Evolutionary conservation across 2,329 filamentous ascomycete species (phyloP).

Genomic region (Exophiala lecanii-corni): DNA sequence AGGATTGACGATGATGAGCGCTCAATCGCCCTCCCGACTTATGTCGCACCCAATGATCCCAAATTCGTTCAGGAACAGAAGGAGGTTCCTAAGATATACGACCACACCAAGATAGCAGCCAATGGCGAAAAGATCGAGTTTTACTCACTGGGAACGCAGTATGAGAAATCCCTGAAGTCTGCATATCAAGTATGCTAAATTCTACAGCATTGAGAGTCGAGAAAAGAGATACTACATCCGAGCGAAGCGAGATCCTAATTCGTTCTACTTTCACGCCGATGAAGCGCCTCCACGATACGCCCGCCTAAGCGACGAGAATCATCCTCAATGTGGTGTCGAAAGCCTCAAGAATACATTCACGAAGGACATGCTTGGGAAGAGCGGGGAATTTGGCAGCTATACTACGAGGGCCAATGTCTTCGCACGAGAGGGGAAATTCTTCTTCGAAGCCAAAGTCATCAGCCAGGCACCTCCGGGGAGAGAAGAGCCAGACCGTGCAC

Average conservation of each 20-base stretch:
- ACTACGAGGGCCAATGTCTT: slow-evolving; percentile 84
- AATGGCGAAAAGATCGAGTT: slow-evolving; percentile 27
- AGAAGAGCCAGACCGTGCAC: slow-evolving; percentile 26
- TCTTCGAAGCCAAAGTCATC: slow-evolving; percentile 89
- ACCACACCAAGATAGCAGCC: slow-evolving; percentile 22
- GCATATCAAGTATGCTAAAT: neutral
- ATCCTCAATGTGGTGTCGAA: slow-evolving; percentile 50
- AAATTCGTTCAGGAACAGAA: slow-evolving; percentile 26
- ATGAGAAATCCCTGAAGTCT: slow-evolving; percentile 1
- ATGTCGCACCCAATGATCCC: slow-evolving; percentile 25
- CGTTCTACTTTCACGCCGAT: slow-evolving; percentile 43
- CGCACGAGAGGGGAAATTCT: slow-evolving; percentile 82
- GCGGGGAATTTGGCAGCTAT: slow-evolving; percentile 75
- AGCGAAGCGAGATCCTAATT: slow-evolving; percentile 25
- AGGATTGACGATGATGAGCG: slow-evolving; percentile 22
- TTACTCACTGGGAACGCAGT: slow-evolving; percentile 26
- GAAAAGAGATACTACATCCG: slow-evolving; percentile 27
- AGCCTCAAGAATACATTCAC: slow-evolving; percentile 74
- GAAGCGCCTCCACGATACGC: slow-evolving; percentile 79
- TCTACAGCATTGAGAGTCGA: slow-evolving; percentile 25
- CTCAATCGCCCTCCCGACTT: slow-evolving; percentile 22
- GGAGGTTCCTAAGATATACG: slow-evolving; percentile 25
- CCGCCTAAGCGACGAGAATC: slow-evolving; percentile 86
- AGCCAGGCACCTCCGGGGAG: slow-evolving; percentile 56
- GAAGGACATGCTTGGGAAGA: slow-evolving; percentile 68